Conservation (phyloP, 2,329 filamentous ascomycete species). For the Stagonosporopsis chrysanthemi region DNA sequence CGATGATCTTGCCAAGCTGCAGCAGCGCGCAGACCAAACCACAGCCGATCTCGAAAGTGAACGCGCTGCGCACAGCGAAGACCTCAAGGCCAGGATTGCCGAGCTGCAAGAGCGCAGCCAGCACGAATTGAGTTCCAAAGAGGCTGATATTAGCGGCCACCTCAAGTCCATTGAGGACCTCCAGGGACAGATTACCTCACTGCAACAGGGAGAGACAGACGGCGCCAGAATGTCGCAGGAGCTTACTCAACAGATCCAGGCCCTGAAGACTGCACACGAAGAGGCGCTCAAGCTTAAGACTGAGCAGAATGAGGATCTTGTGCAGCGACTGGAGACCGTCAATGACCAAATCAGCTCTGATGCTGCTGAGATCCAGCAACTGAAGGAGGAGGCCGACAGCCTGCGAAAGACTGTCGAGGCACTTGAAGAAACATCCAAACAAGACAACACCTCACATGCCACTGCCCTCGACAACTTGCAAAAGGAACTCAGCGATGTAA, state of each 20-base stretch:
- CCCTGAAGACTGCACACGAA: constrained; percentile 40
- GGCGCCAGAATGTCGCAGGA: constrained; percentile 41
- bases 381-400: constrained; percentile 40
- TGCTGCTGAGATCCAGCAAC: constrained; percentile 34
- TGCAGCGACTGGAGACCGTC: constrained; percentile 44
- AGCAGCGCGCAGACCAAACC: constrained; percentile 41
- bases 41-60: constrained; percentile 40
- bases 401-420: constrained; percentile 44
- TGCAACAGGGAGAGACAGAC: constrained; percentile 47
- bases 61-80: constrained; percentile 37
- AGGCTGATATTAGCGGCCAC: constrained; percentile 40
- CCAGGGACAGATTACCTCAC: constrained; percentile 41
- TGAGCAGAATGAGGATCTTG: constrained; percentile 43
- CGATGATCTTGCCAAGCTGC: constrained; percentile 35
- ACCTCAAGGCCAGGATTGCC: constrained; percentile 34
- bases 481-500: constrained; percentile 36
- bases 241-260: constrained; percentile 42
- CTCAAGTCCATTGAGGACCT: constrained; percentile 43
- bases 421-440: constrained; percentile 40
- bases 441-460: constrained; percentile 38
- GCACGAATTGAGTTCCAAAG: constrained; percentile 34
- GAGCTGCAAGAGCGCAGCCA: constrained; percentile 39
- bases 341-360: constrained; percentile 45
- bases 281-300: constrained; percentile 41
- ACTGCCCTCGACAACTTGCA: constrained; percentile 33